phyloP scores from a whole-genome alignment of 1,284 basidiomycete genomes.

The Rugosomyces carneus region DNA sequence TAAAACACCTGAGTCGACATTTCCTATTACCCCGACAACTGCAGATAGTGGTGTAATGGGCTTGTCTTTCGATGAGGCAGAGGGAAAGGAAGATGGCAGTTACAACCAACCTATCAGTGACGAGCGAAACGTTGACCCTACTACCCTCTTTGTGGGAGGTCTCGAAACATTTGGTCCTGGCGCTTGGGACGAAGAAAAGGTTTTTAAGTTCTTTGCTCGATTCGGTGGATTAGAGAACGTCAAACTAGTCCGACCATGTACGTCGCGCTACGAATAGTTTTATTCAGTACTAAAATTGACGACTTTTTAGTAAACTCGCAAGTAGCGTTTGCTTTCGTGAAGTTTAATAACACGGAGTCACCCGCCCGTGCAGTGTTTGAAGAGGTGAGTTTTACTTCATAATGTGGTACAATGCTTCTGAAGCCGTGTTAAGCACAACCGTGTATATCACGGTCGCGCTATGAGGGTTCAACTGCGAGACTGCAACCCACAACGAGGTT shows the following conservation, averaged over 20 bases:
- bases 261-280: constrained; percentile 18
- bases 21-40: constrained; percentile 40
- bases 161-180: constrained; percentile 55
- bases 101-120: constrained; percentile 17
- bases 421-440: constrained; percentile 51
- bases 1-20: constrained; percentile 39
- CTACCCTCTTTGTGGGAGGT: constrained; percentile 70
- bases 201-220: constrained; percentile 49
- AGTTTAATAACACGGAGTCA: constrained; percentile 53
- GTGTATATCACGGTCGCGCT: constrained; percentile 55
- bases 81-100: constrained; percentile 19
- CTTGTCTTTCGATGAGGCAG: constrained; percentile 22
- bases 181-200: constrained; percentile 61
- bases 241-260: constrained; percentile 59
- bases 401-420: constrained; percentile 6
- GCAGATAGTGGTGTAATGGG: constrained; percentile 26
- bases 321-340: constrained; percentile 70
- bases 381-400: constrained; percentile 39
- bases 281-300: background rate
- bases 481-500: constrained; percentile 43
- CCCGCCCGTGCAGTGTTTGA: constrained; percentile 54
- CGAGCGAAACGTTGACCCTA: constrained; percentile 48
- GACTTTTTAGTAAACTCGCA: constrained; percentile 45
- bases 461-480: constrained; percentile 68
- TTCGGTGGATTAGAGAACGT: constrained; percentile 61